Evolutionary conservation across 1,139 yeast species (phyloP).

Genomic region (Pichia sp.): DNA sequence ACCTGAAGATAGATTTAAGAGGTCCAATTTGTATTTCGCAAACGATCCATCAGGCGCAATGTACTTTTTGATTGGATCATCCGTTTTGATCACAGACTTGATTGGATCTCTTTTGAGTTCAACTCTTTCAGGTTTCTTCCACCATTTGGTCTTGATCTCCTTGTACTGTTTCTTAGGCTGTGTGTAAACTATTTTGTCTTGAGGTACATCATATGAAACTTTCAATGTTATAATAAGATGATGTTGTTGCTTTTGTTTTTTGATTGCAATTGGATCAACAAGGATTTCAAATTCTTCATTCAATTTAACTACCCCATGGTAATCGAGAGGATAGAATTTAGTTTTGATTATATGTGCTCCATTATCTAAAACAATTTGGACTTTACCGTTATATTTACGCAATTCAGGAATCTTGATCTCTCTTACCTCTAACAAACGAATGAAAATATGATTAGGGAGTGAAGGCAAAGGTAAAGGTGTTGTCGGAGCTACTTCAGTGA

Average conservation of each 20-base stretch:
- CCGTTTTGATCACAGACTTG: neutral
- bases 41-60: slow-evolving; percentile 85
- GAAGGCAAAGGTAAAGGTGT: neutral
- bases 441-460: slow-evolving; percentile 32
- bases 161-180: slow-evolving; percentile 20
- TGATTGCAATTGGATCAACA: slow-evolving; percentile 35
- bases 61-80: slow-evolving; percentile 40
- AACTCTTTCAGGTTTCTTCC: slow-evolving; percentile 35
- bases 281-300: slow-evolving; percentile 83
- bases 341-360: slow-evolving; percentile 85
- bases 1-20: neutral
- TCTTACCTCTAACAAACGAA: slow-evolving; percentile 54
- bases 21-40: slow-evolving; percentile 47
- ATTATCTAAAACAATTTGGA: slow-evolving; percentile 73
- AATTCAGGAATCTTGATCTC: slow-evolving; percentile 54
- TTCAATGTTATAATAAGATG: slow-evolving; percentile 67
- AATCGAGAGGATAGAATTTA: slow-evolving; percentile 43
- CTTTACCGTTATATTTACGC: slow-evolving; percentile 49
- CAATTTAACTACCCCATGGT: slow-evolving; percentile 34
- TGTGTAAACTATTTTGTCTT: slow-evolving; percentile 39
- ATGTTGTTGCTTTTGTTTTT: slow-evolving; percentile 30
- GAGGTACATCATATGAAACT: slow-evolving; percentile 49
- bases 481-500: neutral
- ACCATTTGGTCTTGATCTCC: slow-evolving; percentile 42
- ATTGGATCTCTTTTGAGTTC: slow-evolving; percentile 30